phyloP scores from a whole-genome alignment of 805 yeast species.

The Candida tibetensis region DNA sequence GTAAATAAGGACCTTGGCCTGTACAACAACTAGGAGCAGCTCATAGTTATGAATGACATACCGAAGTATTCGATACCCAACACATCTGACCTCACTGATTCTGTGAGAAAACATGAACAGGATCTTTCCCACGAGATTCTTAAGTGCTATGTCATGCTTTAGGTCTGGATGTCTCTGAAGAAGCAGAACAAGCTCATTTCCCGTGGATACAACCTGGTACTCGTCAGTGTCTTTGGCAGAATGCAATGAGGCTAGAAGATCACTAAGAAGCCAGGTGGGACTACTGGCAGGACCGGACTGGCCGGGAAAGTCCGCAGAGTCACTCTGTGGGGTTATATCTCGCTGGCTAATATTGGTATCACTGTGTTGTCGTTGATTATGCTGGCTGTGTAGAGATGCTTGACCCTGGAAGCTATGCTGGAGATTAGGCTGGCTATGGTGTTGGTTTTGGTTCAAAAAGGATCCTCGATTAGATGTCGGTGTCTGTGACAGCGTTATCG shows the following conservation, averaged over 20 bases:
- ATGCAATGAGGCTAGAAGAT: constrained; percentile 56
- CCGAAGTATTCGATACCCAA: constrained; percentile 74
- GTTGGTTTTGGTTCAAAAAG: background rate
- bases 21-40: constrained; percentile 52
- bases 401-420: background rate
- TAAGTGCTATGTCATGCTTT: constrained; percentile 60
- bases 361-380: too few relatives aligned
- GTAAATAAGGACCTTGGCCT: constrained; percentile 58
- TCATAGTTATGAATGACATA: constrained; percentile 54
- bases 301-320: too few relatives aligned
- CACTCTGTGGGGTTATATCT: too few relatives aligned
- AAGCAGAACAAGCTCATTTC: constrained; percentile 63
- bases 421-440: background rate
- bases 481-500: background rate
- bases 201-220: constrained; percentile 50
- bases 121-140: constrained; percentile 55
- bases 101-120: constrained; percentile 58
- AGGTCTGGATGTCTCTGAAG: constrained; percentile 57
- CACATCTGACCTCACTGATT: constrained; percentile 61
- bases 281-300: background rate
- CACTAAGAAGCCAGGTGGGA: constrained; percentile 62
- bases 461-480: background rate
- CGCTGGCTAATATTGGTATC: too few relatives aligned
- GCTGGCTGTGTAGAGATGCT: too few relatives aligned
- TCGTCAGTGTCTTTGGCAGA: constrained; percentile 48